Conservation (phyloP, 2,329 filamentous ascomycete species). For the Talaromyces sp. region DNA sequence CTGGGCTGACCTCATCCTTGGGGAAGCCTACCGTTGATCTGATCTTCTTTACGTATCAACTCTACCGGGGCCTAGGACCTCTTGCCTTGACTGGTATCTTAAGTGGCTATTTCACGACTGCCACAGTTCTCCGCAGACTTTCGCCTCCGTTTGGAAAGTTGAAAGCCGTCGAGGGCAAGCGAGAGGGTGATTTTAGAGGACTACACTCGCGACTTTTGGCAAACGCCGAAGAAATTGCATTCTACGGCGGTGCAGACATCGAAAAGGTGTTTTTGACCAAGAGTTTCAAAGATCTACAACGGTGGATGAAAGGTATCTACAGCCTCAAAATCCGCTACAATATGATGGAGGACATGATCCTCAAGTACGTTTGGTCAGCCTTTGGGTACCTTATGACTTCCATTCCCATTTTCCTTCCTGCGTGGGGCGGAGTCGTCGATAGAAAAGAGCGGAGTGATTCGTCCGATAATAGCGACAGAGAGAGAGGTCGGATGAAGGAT, state of each 20-base stretch:
- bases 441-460: conserved; percentile 56
- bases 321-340: conserved; percentile 97
- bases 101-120: conserved; percentile 91
- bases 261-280: conserved; percentile 88
- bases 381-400: conserved; percentile 94
- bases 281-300: conserved; percentile 87
- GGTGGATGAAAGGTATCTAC: conserved; percentile 98
- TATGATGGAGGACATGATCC: conserved; percentile 94
- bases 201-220: conserved; percentile 88
- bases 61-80: conserved; percentile 85
- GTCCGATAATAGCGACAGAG: conserved; percentile 42
- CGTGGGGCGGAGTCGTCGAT: conserved; percentile 82
- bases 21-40: conserved; percentile 98
- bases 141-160: conserved; percentile 96
- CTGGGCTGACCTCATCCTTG: conserved; percentile 87
- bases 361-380: conserved; percentile 98
- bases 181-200: conserved; percentile 90
- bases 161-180: conserved; percentile 90
- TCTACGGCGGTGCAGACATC: conserved; percentile 92
- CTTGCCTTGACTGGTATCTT: conserved; percentile 78
- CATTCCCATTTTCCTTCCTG: conserved; percentile 86
- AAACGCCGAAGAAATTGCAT: conserved; percentile 95
- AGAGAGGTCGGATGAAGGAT: conserved; percentile 88
- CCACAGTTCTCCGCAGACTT: conserved; percentile 77
- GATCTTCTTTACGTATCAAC: conserved; percentile 95